These are phyloP conservation scores for Amaranthus hypochondriacus DNA, from an alignment of 148 eudicot genomes.

Conservation along the genomic window DNA sequence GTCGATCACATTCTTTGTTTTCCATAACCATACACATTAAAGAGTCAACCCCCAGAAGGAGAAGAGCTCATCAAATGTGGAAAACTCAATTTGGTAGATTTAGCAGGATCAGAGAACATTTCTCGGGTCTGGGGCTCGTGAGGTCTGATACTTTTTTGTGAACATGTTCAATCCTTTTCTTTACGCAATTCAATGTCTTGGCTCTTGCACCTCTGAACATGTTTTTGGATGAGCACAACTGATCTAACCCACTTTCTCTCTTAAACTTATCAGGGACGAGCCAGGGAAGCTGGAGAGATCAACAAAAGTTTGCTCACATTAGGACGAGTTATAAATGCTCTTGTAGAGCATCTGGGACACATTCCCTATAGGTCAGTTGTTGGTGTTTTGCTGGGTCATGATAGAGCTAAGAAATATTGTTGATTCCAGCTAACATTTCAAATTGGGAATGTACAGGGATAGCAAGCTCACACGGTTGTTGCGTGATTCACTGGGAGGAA, in stretches of 20 bases:
- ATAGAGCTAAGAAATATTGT: not conserved
- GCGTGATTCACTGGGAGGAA: conserved; percentile 90
- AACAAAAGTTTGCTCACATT: conserved; percentile 88
- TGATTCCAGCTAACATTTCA: conserved; percentile 13
- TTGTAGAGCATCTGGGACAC: conserved; percentile 94
- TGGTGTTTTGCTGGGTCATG: not conserved
- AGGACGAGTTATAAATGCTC: conserved; percentile 90
- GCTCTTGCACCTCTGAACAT: not conserved
- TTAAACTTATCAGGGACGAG: conserved; percentile 56
- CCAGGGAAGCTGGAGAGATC: conserved; percentile 97
- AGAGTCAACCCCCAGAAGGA: conserved; percentile 91
- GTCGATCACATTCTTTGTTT: conserved; percentile 92
- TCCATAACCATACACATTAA: conserved; percentile 93
- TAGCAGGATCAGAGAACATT: conserved; percentile 94
- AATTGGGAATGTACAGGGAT: conserved; percentile 41
- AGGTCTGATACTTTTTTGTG: conserved; percentile 37
- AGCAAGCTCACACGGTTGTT: conserved; percentile 91
- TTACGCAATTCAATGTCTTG: not conserved
- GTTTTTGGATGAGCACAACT: not conserved
- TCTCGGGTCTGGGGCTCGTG: conserved; percentile 97
- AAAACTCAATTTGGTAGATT: conserved; percentile 84
- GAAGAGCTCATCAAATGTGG: conserved; percentile 98
- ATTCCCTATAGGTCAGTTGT: conserved; percentile 69
- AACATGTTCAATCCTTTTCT: not conserved
- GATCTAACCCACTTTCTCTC: not conserved